These are phyloP conservation scores for Kickxella alabastrina DNA, from an alignment of 192 early-diverging fungal species.

Conservation along the genomic window DNA sequence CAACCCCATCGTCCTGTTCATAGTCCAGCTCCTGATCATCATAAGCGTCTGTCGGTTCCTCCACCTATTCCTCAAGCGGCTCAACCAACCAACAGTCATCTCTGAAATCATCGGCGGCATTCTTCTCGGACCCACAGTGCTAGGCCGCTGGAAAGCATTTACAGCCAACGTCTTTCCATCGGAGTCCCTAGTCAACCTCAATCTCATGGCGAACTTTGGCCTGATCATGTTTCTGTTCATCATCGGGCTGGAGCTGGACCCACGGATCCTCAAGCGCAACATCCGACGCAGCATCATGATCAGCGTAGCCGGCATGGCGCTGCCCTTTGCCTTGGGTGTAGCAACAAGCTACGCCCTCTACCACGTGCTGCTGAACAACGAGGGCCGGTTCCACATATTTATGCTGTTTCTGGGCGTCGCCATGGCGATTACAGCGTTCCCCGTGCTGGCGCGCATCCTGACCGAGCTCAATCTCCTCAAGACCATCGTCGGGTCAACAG, in stretches of 20 bases:
- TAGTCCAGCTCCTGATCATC: constrained; percentile 69
- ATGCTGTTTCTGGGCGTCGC: constrained; percentile 86
- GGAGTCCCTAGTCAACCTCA: constrained; percentile 64
- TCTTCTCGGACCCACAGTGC: constrained; percentile 79
- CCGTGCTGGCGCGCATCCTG: constrained; percentile 91
- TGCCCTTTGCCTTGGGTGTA: constrained; percentile 76
- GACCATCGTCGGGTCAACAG: constrained; percentile 76
- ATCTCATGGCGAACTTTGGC: constrained; percentile 80
- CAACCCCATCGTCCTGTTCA: constrained; percentile 69
- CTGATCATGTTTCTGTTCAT: constrained; percentile 87
- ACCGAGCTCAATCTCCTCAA: constrained; percentile 80
- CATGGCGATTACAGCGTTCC: constrained; percentile 92
- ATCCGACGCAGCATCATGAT: constrained; percentile 58
- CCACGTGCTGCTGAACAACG: constrained; percentile 44
- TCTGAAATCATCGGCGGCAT: constrained; percentile 90
- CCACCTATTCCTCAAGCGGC: constrained; percentile 54
- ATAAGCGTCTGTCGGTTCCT: constrained; percentile 68
- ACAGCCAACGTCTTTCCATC: constrained; percentile 67
- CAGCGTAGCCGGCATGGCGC: constrained; percentile 71
- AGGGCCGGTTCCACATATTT: constrained; percentile 63
- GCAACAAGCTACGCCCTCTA: constrained; percentile 74
- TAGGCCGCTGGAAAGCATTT: constrained; percentile 72
- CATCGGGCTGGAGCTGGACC: constrained; percentile 82
- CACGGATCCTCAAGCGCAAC: constrained; percentile 54
- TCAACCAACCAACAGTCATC: constrained; percentile 84